Conservation (phyloP, 176 grass and related monocot species). For the Zoysia pacifica region DNA sequence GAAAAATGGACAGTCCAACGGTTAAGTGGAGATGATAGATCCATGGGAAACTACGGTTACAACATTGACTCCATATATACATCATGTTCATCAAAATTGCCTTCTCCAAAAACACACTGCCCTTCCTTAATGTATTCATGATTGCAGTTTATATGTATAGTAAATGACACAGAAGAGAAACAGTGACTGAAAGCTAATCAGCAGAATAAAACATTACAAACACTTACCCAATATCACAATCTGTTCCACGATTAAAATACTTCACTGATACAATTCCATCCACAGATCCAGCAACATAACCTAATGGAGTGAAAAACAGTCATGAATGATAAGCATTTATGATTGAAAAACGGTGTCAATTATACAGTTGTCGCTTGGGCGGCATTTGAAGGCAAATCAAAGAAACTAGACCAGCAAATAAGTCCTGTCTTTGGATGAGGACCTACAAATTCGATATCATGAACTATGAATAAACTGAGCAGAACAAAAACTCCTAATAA, state of each 20-base stretch:
- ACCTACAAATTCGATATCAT: neutral
- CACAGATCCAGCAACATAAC: conserved; percentile 55
- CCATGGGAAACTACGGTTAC: conserved; percentile 16
- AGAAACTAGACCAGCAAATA: neutral
- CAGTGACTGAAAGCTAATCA: neutral
- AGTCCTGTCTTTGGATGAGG: neutral
- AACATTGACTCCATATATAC: neutral
- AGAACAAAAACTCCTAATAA: conserved; percentile 1
- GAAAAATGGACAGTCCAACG: neutral
- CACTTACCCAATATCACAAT: conserved; percentile 59
- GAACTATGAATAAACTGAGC: conserved; percentile 6
- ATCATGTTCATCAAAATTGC: neutral
- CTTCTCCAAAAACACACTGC: neutral
- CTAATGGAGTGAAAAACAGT: conserved; percentile 39
- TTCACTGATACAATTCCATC: conserved; percentile 67
- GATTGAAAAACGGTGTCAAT: neutral
- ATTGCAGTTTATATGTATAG: neutral
- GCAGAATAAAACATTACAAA: conserved; percentile 31
- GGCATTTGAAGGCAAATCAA: conserved; percentile 1
- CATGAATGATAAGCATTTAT: neutral
- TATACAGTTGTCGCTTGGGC: neutral
- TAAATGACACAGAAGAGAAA: neutral
- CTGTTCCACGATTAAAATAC: conserved; percentile 53
- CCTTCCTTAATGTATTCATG: neutral
- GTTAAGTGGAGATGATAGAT: conserved; percentile 11